Base-by-base conservation (phyloP, 371 early-diverging fungal genomes). In the Rhizopus microsporus region DNA sequence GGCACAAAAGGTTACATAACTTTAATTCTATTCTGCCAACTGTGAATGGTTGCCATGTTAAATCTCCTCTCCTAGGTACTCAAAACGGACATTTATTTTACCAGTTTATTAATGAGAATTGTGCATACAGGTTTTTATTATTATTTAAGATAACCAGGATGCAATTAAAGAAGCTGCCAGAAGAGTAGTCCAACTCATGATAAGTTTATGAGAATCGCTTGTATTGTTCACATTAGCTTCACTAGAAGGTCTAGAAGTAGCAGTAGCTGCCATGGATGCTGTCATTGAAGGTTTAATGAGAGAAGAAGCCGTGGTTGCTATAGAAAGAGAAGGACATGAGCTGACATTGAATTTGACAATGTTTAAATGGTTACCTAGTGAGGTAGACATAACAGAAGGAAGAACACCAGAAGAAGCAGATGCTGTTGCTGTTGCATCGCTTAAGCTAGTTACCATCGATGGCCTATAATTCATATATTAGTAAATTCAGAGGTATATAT, bases 401-500 rank as follows among this genome's bases (percentile, higher is more conserved):
- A 55, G 13, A 16, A 49, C 39, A 31, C 13, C 53, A 50, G 35
- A n/a, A 7, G 46, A 13, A 35, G 10, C 47, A 3, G 49, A 42
- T 17, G 15, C n/a, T 9, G 5, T n/a, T 13, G 45, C 52, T 32
- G 51, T 34, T 7, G 45, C 33, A 30, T 54, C 53, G 43, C 55
- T 54, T 17, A 40, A 49, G 6, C 45, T 32, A 6, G 23, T 10
- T 12, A 33, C 34, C 34, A 49, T 42, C 1, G 64, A 45, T 16
- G 66, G 62, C 66, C 57, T 61, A 32, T n/a, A 37, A 13, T 7
- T 6, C 15, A n/a, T 13, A 15, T n/a, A 29, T 37, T 43, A 47
- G 39, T 45, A 33, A 40, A 29, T 32, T 33, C 15, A 40, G 43
- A 43, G 39, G 13, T 15, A 38, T 35, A 15, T 47, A 37, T 9